Conservation (phyloP, 768 basidiomycete genomes). For the Xerocomellus dryophilus region DNA sequence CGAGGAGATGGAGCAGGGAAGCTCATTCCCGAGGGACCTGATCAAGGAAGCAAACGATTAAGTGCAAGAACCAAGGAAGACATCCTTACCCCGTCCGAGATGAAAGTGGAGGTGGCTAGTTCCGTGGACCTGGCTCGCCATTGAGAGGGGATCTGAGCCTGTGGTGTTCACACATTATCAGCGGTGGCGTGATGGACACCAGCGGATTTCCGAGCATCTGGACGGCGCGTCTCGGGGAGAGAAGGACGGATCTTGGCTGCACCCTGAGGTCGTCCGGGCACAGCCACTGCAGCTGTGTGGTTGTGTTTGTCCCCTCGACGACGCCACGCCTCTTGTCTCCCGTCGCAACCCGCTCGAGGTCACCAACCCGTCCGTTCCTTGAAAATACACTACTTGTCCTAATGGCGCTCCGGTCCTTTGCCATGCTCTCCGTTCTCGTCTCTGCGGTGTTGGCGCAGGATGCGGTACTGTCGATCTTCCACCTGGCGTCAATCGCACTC, state of each 20-base stretch:
- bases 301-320: conserved; percentile 1
- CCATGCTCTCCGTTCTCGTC: conserved; percentile 50
- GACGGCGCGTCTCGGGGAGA: not conserved
- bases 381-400: conserved; percentile 13
- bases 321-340: not conserved
- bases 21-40: conserved; percentile 16
- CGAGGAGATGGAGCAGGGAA: not conserved
- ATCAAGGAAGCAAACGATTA: not conserved
- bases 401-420: conserved; percentile 50
- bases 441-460: conserved; percentile 51
- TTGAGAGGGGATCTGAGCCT: not conserved
- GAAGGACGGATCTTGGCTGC: not conserved
- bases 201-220: not conserved
- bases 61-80: not conserved
- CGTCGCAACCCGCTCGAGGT: not conserved
- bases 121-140: not conserved
- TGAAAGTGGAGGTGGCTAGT: not conserved
- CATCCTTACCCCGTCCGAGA: not conserved
- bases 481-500: not conserved
- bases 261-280: no score
- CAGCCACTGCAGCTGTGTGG: no score
- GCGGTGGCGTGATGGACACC: not conserved
- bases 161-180: not conserved
- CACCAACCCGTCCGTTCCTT: conserved; percentile 33
- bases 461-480: conserved; percentile 30